phyloP scores from a whole-genome alignment of 108 stramenopile genomes.

The Cyclostephanos invisitatus region DNA sequence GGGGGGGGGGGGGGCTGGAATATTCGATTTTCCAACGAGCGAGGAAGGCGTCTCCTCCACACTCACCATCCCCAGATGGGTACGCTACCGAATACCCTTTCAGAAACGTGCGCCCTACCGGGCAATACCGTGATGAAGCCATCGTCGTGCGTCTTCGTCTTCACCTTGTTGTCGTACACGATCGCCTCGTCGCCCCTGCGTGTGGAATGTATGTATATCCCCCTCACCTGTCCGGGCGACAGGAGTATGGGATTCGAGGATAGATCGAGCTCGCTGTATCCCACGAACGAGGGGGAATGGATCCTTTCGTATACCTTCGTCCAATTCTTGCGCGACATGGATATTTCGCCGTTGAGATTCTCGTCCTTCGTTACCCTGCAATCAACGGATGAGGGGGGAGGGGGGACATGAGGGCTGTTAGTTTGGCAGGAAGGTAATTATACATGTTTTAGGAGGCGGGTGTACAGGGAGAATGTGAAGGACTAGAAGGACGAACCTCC shows the following conservation, averaged over 20 bases:
- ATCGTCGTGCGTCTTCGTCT: slow-evolving; percentile 68
- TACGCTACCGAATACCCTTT: slow-evolving; percentile 63
- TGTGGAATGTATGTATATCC: slow-evolving; percentile 82
- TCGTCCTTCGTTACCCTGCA: slow-evolving; percentile 72
- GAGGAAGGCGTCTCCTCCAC: slow-evolving; percentile 4
- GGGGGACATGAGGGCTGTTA: not conserved
- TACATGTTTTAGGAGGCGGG: no score
- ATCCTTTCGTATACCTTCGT: slow-evolving; percentile 77
- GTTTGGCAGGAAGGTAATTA: no score
- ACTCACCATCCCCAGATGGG: slow-evolving; percentile 67
- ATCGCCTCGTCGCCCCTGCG: slow-evolving; percentile 76
- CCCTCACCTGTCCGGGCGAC: slow-evolving; percentile 69
- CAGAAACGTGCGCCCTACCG: slow-evolving; percentile 80
- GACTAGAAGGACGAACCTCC: no score
- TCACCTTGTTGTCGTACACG: slow-evolving; percentile 80
- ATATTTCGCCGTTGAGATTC: slow-evolving; percentile 38
- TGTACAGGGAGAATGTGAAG: no score
- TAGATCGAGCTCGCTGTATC: slow-evolving; percentile 66
- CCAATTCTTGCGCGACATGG: slow-evolving; percentile 58
- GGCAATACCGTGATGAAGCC: slow-evolving; percentile 67
- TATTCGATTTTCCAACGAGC: not conserved
- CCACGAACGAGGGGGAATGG: slow-evolving; percentile 52
- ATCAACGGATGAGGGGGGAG: no score
- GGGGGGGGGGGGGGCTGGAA: not conserved
- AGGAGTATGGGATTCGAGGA: slow-evolving; percentile 64